Evolutionary conservation across 768 basidiomycete species (phyloP).

Genomic region (Sporobolomyces roseus): DNA sequence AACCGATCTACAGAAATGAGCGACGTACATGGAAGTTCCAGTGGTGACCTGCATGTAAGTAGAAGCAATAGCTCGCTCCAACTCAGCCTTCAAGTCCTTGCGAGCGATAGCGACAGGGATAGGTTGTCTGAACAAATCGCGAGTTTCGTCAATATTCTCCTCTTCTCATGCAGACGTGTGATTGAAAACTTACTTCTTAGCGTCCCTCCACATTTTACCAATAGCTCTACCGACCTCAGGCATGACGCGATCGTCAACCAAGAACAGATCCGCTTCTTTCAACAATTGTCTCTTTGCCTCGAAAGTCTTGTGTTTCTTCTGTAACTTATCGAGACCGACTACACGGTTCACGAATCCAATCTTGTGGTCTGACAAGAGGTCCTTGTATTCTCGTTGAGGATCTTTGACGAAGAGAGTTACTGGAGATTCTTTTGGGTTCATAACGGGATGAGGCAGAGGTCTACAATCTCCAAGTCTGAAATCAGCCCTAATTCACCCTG

Average conservation of each 20-base stretch:
- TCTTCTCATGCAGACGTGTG: not conserved
- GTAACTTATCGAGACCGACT: slow-evolving; percentile 83
- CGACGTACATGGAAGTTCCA: slow-evolving; percentile 89
- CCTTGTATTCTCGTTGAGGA: slow-evolving; percentile 93
- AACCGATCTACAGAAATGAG: no score
- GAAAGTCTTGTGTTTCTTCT: slow-evolving; percentile 53
- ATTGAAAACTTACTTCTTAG: slow-evolving; percentile 73
- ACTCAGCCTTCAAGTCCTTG: slow-evolving; percentile 84
- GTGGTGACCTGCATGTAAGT: slow-evolving; percentile 94
- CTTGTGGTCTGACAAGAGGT: slow-evolving; percentile 68
- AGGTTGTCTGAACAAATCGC: slow-evolving; percentile 64
- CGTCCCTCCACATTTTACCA: slow-evolving; percentile 85
- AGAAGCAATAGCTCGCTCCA: slow-evolving; percentile 86
- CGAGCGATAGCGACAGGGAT: slow-evolving; percentile 85
- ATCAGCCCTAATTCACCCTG: not conserved
- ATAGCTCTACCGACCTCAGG: slow-evolving; percentile 80
- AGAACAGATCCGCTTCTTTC: slow-evolving; percentile 84
- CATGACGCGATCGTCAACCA: slow-evolving; percentile 85
- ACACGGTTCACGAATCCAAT: slow-evolving; percentile 89
- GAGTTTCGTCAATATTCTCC: no score
- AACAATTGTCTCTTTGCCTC: slow-evolving; percentile 66
- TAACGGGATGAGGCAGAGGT: slow-evolving; percentile 71
- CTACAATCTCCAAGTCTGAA: slow-evolving; percentile 48
- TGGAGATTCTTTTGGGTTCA: slow-evolving; percentile 73
- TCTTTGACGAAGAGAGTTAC: slow-evolving; percentile 93